Percentiles rank a stretch among this genome's conserved stretches.
These are phyloP conservation scores for Xylariaceae sp. DNA, from an alignment of 2,329 filamentous ascomycete genomes.

Conservation along the genomic window DNA sequence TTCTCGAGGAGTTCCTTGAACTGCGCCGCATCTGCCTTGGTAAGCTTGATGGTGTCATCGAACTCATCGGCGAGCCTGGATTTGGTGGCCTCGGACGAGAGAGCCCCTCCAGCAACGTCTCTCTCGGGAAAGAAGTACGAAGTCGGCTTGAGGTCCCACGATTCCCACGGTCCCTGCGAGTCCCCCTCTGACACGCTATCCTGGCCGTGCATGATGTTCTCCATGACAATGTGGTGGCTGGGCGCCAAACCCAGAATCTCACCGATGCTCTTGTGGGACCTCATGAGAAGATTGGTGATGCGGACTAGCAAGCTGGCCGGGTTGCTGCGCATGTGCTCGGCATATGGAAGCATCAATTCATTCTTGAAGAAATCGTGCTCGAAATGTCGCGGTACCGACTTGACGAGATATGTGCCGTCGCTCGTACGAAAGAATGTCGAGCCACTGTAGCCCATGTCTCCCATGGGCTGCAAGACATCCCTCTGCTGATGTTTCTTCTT, in stretches of 20 bases:
- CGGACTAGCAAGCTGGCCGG: constrained; percentile 63
- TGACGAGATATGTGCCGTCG: constrained; percentile 67
- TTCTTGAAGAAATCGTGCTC: constrained; percentile 69
- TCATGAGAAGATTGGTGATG: constrained; percentile 67
- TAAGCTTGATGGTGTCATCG: constrained; percentile 61
- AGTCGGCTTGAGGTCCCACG: constrained; percentile 71
- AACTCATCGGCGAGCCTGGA: constrained; percentile 66
- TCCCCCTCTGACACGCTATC: constrained; percentile 38
- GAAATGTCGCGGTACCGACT: constrained; percentile 66
- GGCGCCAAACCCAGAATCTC: constrained; percentile 59
- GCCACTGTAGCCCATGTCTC: constrained; percentile 71
- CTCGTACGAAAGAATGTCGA: constrained; percentile 71
- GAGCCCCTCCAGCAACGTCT: constrained; percentile 62
- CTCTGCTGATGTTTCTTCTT: constrained; percentile 24
- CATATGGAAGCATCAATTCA: constrained; percentile 64
- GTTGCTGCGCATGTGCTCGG: constrained; percentile 59
- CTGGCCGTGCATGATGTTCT: constrained; percentile 67
- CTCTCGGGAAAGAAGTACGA: constrained; percentile 75
- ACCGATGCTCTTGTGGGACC: constrained; percentile 55
- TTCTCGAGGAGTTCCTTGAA: constrained; percentile 54
- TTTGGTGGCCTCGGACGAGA: constrained; percentile 64
- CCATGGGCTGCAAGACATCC: constrained; percentile 52
- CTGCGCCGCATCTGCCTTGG: constrained; percentile 50
- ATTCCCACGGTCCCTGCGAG: constrained; percentile 55
- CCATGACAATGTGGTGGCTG: constrained; percentile 74